Conservation (phyloP, 1,284 basidiomycete genomes). For the Ceratobasidium sp. region DNA sequence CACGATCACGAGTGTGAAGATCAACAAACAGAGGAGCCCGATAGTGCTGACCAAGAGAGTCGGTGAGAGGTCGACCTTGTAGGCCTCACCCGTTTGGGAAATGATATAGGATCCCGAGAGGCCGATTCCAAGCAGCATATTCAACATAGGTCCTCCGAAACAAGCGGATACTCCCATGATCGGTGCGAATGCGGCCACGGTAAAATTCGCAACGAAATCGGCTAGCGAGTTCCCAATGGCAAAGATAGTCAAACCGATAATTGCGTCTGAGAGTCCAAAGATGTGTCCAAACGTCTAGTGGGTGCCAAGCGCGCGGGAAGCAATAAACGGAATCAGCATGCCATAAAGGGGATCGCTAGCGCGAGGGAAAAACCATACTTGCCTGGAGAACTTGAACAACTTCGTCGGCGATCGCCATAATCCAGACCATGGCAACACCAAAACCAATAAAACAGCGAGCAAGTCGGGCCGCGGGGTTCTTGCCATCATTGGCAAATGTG, state of each 20-base stretch:
- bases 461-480: slow-evolving; percentile 65
- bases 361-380: slow-evolving; percentile 44
- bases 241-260: slow-evolving; percentile 95
- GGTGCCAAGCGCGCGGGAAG: slow-evolving; percentile 20
- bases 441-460: slow-evolving; percentile 89
- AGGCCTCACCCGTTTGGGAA: slow-evolving; percentile 62
- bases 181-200: slow-evolving; percentile 85
- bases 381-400: slow-evolving; percentile 87
- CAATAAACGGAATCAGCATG: slow-evolving; percentile 22
- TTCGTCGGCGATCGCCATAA: slow-evolving; percentile 93
- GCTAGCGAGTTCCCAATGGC: slow-evolving; percentile 95
- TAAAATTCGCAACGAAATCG: slow-evolving; percentile 95
- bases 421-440: slow-evolving; percentile 87
- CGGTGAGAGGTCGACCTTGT: slow-evolving; percentile 75
- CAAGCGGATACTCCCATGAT: slow-evolving; percentile 93
- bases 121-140: slow-evolving; percentile 89
- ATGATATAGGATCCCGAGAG: slow-evolving; percentile 78
- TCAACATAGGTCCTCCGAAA: slow-evolving; percentile 95
- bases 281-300: slow-evolving; percentile 86
- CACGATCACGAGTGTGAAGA: slow-evolving; percentile 80
- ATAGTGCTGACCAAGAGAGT: slow-evolving; percentile 83
- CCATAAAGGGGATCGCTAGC: neutral
- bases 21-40: slow-evolving; percentile 75
- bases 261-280: slow-evolving; percentile 94
- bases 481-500: slow-evolving; percentile 66